Evolutionary conservation across 2,329 filamentous ascomycete species (phyloP).

Genomic region (Venturia asperata): DNA sequence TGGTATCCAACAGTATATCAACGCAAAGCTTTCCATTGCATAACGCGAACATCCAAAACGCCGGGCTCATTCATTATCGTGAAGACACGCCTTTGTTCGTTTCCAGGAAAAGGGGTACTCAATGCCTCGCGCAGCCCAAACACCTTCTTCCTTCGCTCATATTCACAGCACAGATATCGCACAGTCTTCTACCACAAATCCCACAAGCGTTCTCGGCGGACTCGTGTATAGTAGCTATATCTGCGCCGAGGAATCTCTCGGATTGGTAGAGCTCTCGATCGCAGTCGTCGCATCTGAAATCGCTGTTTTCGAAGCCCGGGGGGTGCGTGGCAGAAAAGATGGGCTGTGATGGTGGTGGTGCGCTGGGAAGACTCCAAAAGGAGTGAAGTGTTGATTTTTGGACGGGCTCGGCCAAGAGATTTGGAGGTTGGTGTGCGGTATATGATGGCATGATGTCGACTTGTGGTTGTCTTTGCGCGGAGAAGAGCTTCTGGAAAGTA

Average conservation of each 20-base stretch:
- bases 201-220: slow-evolving; percentile 32
- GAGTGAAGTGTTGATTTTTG: slow-evolving; percentile 42
- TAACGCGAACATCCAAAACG: neutral
- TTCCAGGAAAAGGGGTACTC: neutral
- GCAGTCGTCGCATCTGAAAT: slow-evolving; percentile 39
- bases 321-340: slow-evolving; percentile 21
- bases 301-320: slow-evolving; percentile 18
- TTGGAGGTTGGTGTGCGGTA: slow-evolving; percentile 22
- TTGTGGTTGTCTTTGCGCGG: slow-evolving; percentile 34
- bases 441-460: neutral
- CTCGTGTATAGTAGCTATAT: slow-evolving; percentile 29
- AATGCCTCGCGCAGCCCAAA: slow-evolving; percentile 32
- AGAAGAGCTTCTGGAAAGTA: slow-evolving; percentile 40
- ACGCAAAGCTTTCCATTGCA: neutral
- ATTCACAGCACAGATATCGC: slow-evolving; percentile 36
- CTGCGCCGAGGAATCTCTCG: slow-evolving; percentile 28
- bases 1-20: neutral
- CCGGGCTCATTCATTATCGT: neutral
- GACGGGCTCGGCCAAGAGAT: slow-evolving; percentile 22
- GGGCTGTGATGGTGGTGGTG: slow-evolving; percentile 25
- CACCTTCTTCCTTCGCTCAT: slow-evolving; percentile 33
- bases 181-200: slow-evolving; percentile 35
- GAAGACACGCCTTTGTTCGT: neutral
- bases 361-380: slow-evolving; percentile 40
- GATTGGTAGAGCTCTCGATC: slow-evolving; percentile 29